Percentiles rank a stretch among this genome's conserved stretches.
phyloP scores from a whole-genome alignment of 2,329 filamentous ascomycete species.

The Exophiala bonariae region DNA sequence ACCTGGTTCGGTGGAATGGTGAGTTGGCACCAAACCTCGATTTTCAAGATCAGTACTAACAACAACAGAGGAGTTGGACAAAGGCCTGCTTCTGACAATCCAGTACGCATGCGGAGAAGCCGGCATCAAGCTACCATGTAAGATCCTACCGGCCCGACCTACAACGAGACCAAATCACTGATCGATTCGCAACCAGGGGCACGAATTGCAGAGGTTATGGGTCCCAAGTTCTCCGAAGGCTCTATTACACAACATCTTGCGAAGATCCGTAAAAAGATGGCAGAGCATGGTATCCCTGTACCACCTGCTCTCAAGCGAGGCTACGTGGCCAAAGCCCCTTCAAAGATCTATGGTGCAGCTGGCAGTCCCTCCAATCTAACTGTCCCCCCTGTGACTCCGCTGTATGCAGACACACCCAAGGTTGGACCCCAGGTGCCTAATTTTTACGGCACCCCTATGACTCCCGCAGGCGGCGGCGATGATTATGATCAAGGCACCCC shows the following conservation, averaged over 20 bases:
- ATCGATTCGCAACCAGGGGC: too few species aligned
- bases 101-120: constrained; percentile 41
- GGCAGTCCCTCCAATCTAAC: too few species aligned
- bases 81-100: constrained; percentile 42
- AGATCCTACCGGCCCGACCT: too few species aligned
- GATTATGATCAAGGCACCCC: too few species aligned
- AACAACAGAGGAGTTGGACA: constrained; percentile 42
- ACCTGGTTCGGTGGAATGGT: constrained; percentile 46
- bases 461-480: too few species aligned
- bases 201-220: constrained; percentile 41
- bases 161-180: too few species aligned
- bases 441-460: too few species aligned
- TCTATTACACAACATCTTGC: constrained; percentile 49
- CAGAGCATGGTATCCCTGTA: constrained; percentile 31
- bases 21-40: constrained; percentile 20
- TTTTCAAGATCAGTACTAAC: constrained; percentile 19
- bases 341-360: constrained; percentile 26
- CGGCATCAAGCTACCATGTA: constrained; percentile 44
- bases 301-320: constrained; percentile 43
- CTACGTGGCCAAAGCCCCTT: constrained; percentile 25
- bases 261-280: constrained; percentile 42
- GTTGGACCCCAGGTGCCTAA: constrained; percentile 1
- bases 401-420: constrained; percentile 6
- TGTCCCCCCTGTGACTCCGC: too few species aligned
- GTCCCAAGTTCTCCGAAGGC: constrained; percentile 41